A percentile compares a stretch with the other conserved stretches of the same genome.
phyloP scores from a whole-genome alignment of 306 rosid genomes.

The Hippophae tibetana region DNA sequence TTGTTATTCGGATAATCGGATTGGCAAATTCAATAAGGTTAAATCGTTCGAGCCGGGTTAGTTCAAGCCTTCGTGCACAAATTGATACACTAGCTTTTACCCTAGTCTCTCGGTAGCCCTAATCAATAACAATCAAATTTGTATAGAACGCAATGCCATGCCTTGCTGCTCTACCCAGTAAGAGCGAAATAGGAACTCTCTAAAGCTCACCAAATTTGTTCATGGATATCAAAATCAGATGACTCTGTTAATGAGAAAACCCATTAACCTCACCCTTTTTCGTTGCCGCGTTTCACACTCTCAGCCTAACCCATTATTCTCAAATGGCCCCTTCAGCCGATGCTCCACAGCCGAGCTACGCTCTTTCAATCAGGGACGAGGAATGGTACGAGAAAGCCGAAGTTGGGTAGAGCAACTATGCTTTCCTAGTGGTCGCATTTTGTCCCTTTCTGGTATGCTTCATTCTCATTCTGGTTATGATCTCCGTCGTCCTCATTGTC shows the following conservation, averaged over 20 bases:
- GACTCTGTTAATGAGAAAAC: slow-evolving; percentile 16
- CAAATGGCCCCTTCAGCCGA: slow-evolving; percentile 36
- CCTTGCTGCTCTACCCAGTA: no score
- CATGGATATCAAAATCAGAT: neutral
- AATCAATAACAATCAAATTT: no score
- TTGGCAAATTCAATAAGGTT: no score
- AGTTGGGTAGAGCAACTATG: slow-evolving; percentile 33
- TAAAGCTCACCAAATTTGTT: neutral
- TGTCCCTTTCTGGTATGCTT: slow-evolving; percentile 84
- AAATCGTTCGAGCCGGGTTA: no score
- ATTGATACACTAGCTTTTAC: no score
- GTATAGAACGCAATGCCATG: no score
- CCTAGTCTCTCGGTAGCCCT: no score
- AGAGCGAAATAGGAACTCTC: no score
- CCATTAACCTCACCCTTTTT: slow-evolving; percentile 20
- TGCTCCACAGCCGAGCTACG: slow-evolving; percentile 44
- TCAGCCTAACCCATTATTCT: neutral
- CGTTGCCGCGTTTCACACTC: slow-evolving; percentile 1
- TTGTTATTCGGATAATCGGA: no score
- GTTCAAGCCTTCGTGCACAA: no score
- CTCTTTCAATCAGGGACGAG: slow-evolving; percentile 37
- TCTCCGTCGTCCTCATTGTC: slow-evolving; percentile 51
- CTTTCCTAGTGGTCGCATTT: slow-evolving; percentile 58
- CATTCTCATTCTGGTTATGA: slow-evolving; percentile 40
- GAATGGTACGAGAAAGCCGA: slow-evolving; percentile 27